Evolutionary conservation across 495 filamentous ascomycete genomes (phyloP).

Genomic region (Friedmanniomyces endolithicus): DNA sequence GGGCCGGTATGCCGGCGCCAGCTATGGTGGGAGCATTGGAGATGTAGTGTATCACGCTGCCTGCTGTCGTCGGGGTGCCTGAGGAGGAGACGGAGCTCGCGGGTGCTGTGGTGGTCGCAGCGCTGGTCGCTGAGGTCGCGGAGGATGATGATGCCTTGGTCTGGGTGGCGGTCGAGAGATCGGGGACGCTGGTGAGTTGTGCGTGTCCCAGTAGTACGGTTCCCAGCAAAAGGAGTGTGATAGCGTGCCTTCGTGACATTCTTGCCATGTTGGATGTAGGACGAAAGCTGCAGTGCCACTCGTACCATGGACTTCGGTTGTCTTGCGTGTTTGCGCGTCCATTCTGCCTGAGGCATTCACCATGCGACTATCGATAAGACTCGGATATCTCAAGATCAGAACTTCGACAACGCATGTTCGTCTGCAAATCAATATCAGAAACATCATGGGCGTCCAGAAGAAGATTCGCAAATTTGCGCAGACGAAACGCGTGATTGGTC

Average conservation of each 20-base stretch:
- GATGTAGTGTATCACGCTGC: constrained; percentile 8
- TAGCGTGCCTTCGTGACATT: constrained; percentile 1
- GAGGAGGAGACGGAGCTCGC: constrained; percentile 3
- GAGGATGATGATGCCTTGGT: background rate
- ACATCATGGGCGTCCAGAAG: constrained; percentile 34
- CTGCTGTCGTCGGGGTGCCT: constrained; percentile 15
- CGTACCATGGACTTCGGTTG: background rate
- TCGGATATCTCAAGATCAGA: background rate
- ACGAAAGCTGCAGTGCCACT: background rate
- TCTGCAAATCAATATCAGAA: background rate
- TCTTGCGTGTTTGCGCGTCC: too few species aligned
- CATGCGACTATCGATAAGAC: background rate
- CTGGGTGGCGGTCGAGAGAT: constrained; percentile 3
- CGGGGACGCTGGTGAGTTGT: constrained; percentile 10
- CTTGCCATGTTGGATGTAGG: constrained; percentile 6
- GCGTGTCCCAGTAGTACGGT: constrained; percentile 1
- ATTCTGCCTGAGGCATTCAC: too few species aligned
- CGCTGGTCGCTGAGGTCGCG: background rate
- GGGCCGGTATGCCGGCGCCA: constrained; percentile 39
- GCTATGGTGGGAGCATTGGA: constrained; percentile 36
- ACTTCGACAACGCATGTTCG: background rate
- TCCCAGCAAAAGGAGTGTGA: constrained; percentile 1
- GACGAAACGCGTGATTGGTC: constrained; percentile 40
- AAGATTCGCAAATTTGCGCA: constrained; percentile 39
- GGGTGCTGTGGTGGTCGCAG: background rate